Conservation (phyloP, 495 filamentous ascomycete genomes). For the Wilcoxina mikolae region DNA sequence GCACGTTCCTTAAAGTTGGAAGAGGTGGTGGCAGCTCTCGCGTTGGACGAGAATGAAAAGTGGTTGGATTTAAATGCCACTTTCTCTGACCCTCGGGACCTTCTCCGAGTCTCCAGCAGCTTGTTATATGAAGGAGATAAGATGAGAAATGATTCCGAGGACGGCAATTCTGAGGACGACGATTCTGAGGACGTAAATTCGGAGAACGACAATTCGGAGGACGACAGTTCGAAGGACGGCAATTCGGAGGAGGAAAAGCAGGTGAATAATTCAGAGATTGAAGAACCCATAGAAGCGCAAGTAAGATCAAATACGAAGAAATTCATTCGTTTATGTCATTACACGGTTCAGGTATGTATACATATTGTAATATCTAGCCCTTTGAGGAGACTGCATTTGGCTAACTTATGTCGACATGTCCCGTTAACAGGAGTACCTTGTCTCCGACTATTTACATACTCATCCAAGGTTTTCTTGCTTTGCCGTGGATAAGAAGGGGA, state of each 20-base stretch:
- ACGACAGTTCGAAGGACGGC: too few relatives aligned
- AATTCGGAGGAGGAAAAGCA: too few relatives aligned
- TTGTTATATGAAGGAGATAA: too few relatives aligned
- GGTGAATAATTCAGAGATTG: not conserved
- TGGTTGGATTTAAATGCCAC: not conserved
- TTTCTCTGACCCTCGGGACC: not conserved
- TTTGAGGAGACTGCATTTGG: not conserved
- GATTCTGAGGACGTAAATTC: too few relatives aligned
- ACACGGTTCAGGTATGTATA: not conserved
- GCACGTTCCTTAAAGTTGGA: not conserved
- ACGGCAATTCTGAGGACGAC: too few relatives aligned
- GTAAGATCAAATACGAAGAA: not conserved
- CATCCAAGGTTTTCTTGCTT: too few relatives aligned
- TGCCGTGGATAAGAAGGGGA: not conserved
- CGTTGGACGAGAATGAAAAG: not conserved
- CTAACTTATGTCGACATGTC: not conserved
- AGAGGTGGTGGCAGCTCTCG: not conserved
- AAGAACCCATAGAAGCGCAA: too few relatives aligned
- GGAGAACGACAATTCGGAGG: too few relatives aligned
- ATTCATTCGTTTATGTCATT: not conserved
- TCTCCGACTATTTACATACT: not conserved
- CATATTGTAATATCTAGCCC: not conserved
- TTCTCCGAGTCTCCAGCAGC: not conserved
- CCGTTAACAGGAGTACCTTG: not conserved
- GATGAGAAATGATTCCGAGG: too few relatives aligned